phyloP scores from a whole-genome alignment of 2,329 filamentous ascomycete species.

The Talaromyces sp. region DNA sequence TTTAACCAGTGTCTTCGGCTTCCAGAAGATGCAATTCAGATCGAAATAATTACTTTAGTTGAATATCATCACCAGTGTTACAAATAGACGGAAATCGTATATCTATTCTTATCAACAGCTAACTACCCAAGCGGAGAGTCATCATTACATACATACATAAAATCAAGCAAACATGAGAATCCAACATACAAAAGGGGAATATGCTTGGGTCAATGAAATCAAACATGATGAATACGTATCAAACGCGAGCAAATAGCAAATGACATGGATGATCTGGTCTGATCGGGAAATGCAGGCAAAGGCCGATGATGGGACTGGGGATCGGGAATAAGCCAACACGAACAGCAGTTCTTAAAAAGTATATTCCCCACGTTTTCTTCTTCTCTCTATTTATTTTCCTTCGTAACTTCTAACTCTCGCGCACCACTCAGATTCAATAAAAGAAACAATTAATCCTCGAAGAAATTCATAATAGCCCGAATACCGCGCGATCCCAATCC shows the following conservation, averaged over 20 bases:
- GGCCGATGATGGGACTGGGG: background rate
- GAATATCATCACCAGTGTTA: background rate
- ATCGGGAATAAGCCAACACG: background rate
- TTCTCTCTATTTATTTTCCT: background rate
- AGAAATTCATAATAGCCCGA: constrained; percentile 85
- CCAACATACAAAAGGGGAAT: constrained; percentile 18
- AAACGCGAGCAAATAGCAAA: background rate
- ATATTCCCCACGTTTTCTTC: background rate
- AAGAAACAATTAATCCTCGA: constrained; percentile 58
- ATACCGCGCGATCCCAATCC: constrained; percentile 79
- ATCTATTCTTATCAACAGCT: background rate
- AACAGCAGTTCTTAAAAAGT: background rate
- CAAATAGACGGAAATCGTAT: background rate
- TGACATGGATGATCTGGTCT: background rate
- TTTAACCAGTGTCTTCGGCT: too few relatives aligned
- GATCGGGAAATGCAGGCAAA: background rate
- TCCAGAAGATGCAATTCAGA: too few relatives aligned
- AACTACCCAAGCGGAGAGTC: background rate
- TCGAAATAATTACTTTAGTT: too few relatives aligned
- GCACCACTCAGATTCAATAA: background rate
- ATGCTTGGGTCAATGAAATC: background rate
- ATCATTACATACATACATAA: background rate
- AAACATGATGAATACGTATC: background rate
- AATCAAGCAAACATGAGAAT: background rate
- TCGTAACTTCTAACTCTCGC: background rate